Evolutionary conservation across 352 stramenopile genomes (phyloP), one percentile per base, ranked within the genome.

Genomic region (Pythium volutum): DNA sequence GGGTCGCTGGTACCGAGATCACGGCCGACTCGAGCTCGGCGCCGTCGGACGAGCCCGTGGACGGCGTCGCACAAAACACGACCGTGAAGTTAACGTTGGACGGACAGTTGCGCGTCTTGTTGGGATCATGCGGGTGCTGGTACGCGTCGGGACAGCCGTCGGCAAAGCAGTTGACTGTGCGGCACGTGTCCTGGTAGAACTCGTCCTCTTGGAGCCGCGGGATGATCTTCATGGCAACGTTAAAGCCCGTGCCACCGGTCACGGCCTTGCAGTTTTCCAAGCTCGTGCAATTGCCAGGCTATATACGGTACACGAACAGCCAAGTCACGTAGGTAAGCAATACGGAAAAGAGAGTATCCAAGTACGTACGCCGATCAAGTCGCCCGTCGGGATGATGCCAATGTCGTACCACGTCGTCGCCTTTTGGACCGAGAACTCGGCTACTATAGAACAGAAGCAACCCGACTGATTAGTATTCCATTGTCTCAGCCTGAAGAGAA

Each of bases 141-240:
- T 91, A 91, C 11, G 74, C 81, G 53, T 89, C 81, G 2, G 60
- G 53, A 41, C 81, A 91, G 18, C 75, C 75, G 42, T 80, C 73
- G 0, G 56, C 58, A 0, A 84, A 60, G 54, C 81, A 91, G 9
- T 71, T 69, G 62, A 89, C 63, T 18, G 72, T 75, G 3, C 51
- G 53, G 62, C 79, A 89, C 29, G 64, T 66, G 23, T 57, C 55
- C 12, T 54, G 34, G 31, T 54, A 34, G 18, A 57, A 29, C 4
- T 56, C 46, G 16, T 45, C 52, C 0, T 54, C 29, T 3, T 33
- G 20, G 7, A 52, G 42, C 5, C 47, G 25, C 3, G 79, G 79
- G 1, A 68, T 65, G 54, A 89, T 84, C 59, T 82, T 73, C 69
- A 90, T 79, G 16, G 76, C 56, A 15, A 79, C 73, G 54, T 90